Evolutionary conservation across 169 alveolate species (phyloP).

Genomic region (Eimeria sp.): DNA sequence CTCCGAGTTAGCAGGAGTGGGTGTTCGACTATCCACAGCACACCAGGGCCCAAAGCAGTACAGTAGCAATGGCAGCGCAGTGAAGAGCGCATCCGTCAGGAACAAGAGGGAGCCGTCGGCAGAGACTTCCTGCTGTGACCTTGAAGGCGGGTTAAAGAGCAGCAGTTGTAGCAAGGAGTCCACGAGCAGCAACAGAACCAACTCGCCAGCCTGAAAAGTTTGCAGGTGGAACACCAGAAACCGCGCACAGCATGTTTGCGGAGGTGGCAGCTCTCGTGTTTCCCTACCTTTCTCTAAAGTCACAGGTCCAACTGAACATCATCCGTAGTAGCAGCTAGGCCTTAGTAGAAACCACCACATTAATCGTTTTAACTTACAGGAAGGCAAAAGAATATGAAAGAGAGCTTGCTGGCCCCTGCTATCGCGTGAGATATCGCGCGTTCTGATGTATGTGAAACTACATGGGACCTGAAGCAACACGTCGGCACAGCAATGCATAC

Average conservation of each 20-base stretch:
- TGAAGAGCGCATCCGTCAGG: conserved; percentile 24
- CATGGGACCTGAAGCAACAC: conserved; percentile 2
- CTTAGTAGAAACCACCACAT: not conserved
- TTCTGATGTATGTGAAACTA: not conserved
- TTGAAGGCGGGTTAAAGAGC: not conserved
- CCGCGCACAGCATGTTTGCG: not conserved
- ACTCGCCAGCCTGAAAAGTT: conserved; percentile 22
- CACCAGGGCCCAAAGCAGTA: conserved; percentile 27
- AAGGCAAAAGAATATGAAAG: conserved; percentile 6
- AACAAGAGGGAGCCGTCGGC: not conserved
- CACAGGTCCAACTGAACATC: not conserved
- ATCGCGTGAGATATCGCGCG: conserved; percentile 7
- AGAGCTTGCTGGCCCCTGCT: conserved; percentile 32
- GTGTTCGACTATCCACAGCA: not conserved
- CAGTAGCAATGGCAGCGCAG: conserved; percentile 12
- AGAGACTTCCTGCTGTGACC: not conserved
- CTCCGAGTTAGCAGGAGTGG: not conserved
- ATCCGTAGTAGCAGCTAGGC: not conserved
- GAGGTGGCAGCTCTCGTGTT: not conserved
- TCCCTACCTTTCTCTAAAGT: not conserved
- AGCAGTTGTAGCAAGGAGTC: conserved; percentile 17
- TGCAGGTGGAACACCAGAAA: not conserved
- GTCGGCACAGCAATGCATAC: not conserved
- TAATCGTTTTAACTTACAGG: conserved; percentile 20
- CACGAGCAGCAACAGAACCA: conserved; percentile 33